Evolutionary conservation across 305 asterid species (phyloP), one percentile per base, ranked within the genome.

Genomic region (Fraxinus angustifolia): DNA sequence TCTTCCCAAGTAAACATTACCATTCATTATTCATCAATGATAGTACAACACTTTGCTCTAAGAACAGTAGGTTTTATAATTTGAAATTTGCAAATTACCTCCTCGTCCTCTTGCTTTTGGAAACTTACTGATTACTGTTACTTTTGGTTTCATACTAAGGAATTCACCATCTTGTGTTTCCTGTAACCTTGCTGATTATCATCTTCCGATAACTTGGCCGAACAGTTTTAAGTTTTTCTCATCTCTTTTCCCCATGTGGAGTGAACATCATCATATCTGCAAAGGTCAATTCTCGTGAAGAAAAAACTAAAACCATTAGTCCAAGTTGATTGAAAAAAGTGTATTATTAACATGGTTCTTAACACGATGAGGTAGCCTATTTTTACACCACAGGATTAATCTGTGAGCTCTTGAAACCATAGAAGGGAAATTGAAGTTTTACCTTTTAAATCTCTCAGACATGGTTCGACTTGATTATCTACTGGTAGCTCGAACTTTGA

Each of bases 391-490:
- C 70, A 17, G 12, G 6, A 38, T 38, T 38, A 38, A 38, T 38
- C 11, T 53, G 19, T 0, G 71, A 35, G 31, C 31, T 21, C 14
- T 7, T 62, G 16, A 62, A 62, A 23, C 33, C 33, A 62, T 23
- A 8, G 14, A 14, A 58, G 31, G 4, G 23, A 62, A 56, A 23
- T 62, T 21, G 72, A n/a, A 62, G 28, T 62, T 23, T 60, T 23
- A 17, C 34, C 31, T 62, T 21, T 62, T 21, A 62, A 21, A 26
- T 38, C 19, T 73, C 30, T 35, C 33, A 42, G n/a, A 36, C 28
- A 35, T 73, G 58, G 30, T 56, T 48, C 76, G 45, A 77, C 67
- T 45, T 83, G 23, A 53, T 68, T 75, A 8, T 67, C 75, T 33
- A 35, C 40, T n/a, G 26, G 30, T 53, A 56, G 75, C 70, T 72